A percentile compares a stretch with the other conserved stretches of the same genome.
Conservation (phyloP, 2,329 filamentous ascomycete species). For the Fusarium tjaetaba region DNA sequence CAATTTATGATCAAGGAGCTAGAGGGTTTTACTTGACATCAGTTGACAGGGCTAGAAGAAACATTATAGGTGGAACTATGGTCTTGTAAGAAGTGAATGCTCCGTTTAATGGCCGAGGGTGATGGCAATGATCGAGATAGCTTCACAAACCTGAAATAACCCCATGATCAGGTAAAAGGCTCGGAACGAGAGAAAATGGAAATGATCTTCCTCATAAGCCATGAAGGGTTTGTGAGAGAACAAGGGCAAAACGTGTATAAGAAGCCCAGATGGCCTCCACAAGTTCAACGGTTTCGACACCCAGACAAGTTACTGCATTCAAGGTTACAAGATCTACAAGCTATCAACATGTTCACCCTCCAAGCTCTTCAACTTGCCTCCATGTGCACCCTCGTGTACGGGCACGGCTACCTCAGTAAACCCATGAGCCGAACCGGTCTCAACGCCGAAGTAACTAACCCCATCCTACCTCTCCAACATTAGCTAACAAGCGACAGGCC, state of each 20-base stretch:
- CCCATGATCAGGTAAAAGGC: rapidly evolving
- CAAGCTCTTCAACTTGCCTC: background rate
- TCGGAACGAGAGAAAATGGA: background rate
- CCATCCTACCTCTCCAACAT: rapidly evolving
- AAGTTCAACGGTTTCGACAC: rapidly evolving
- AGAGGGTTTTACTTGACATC: rapidly evolving
- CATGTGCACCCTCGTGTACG: background rate
- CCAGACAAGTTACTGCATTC: rapidly evolving
- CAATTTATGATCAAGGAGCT: rapidly evolving
- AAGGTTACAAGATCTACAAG: background rate
- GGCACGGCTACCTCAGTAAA: constrained; percentile 30
- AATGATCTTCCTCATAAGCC: background rate
- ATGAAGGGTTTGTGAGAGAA: rapidly evolving
- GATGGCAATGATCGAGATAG: no score
- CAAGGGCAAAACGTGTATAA: background rate
- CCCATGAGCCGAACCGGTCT: constrained; percentile 35
- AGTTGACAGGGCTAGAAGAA: background rate
- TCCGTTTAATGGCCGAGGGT: background rate
- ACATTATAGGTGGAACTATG: background rate
- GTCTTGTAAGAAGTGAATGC: background rate
- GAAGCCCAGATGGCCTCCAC: rapidly evolving
- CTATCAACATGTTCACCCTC: background rate
- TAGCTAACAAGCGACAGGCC: constrained; percentile 45
- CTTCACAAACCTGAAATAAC: rapidly evolving
- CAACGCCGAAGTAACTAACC: constrained; percentile 1